phyloP scores from a whole-genome alignment of 257 asterid species.

The Sherardia arvensis region DNA sequence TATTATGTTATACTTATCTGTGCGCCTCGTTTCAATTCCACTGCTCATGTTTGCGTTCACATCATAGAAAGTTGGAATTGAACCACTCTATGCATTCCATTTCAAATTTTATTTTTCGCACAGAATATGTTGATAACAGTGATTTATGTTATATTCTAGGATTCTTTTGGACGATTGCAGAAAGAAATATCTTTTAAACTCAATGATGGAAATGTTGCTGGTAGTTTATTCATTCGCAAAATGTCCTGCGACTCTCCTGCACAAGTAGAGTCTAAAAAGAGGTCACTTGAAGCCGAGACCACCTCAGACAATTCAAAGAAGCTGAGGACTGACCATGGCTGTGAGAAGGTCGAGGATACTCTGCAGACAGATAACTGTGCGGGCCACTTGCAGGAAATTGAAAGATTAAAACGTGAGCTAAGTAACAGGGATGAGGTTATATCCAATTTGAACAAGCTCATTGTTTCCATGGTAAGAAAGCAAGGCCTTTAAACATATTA shows the following conservation, averaged over 20 bases:
- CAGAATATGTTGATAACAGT: not conserved
- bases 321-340: slow-evolving; percentile 19
- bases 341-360: slow-evolving; percentile 20
- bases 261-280: slow-evolving; percentile 31
- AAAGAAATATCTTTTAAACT: slow-evolving; percentile 41
- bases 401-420: slow-evolving; percentile 48
- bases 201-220: slow-evolving; percentile 27
- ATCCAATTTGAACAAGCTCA: slow-evolving; percentile 45
- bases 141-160: slow-evolving; percentile 36
- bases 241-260: slow-evolving; percentile 11
- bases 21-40: no score
- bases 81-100: not conserved
- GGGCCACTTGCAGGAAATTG: slow-evolving; percentile 40
- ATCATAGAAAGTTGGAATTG: not conserved
- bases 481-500: slow-evolving; percentile 49
- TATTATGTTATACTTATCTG: no score
- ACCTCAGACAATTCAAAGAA: slow-evolving; percentile 28
- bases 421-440: slow-evolving; percentile 59
- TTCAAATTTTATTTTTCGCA: not conserved
- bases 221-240: slow-evolving; percentile 42
- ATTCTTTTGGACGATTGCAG: slow-evolving; percentile 52
- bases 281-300: slow-evolving; percentile 32
- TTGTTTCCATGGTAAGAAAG: slow-evolving; percentile 69
- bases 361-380: slow-evolving; percentile 22
- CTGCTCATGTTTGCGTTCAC: not conserved